Evolutionary conservation across 441 rosid species (phyloP).

Genomic region (Aquilaria agallochum): DNA sequence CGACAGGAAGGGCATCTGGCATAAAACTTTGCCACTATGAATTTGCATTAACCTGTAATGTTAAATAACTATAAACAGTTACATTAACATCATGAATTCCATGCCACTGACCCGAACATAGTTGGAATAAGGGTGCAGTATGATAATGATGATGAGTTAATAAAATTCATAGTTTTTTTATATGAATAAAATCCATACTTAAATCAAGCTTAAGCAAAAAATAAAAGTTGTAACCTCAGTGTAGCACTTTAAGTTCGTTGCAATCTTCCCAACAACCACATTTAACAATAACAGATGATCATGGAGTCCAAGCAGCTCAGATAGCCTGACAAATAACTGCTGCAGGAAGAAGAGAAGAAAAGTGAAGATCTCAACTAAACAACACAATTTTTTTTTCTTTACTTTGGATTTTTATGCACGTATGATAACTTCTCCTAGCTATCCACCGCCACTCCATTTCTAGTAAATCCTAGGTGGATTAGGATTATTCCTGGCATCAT

Average conservation of each 20-base stretch:
- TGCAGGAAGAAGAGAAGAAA: slow-evolving; percentile 55
- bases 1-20: no score
- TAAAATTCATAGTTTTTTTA: slow-evolving; percentile 2
- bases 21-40: no score
- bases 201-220: slow-evolving; percentile 12
- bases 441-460: no score
- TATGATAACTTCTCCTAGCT: no score
- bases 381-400: background rate
- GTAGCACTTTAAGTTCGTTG: slow-evolving; percentile 93
- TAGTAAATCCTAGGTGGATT: no score
- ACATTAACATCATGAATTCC: no score
- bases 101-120: no score
- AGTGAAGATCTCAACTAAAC: slow-evolving; percentile 30
- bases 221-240: slow-evolving; percentile 56
- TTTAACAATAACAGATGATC: slow-evolving; percentile 92
- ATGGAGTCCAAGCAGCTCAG: slow-evolving; percentile 93
- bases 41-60: no score
- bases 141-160: background rate
- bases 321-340: slow-evolving; percentile 93
- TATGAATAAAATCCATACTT: background rate
- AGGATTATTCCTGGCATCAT: no score
- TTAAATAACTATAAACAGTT: no score
- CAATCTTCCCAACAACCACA: slow-evolving; percentile 94
- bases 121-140: no score
- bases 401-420: no score